phyloP scores from a whole-genome alignment of 371 early-diverging fungal species.

The Rhizoclosmatium hyalinum region DNA sequence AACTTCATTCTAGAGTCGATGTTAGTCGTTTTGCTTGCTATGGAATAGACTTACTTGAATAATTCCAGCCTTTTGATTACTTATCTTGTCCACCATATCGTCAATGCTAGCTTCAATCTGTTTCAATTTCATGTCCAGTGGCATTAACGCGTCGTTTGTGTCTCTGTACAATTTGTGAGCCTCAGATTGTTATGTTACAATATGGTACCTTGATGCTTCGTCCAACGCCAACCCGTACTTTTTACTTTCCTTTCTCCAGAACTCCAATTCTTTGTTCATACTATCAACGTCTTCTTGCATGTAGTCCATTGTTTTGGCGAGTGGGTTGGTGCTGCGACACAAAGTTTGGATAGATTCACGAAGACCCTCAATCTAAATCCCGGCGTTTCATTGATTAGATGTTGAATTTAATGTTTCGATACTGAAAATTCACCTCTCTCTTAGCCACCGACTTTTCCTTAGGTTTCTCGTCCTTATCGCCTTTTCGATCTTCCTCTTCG shows the following conservation, averaged over 20 bases:
- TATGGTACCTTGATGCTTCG: slow-evolving; percentile 35
- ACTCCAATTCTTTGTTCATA: slow-evolving; percentile 59
- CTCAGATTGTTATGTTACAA: neutral
- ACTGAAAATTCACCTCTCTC: slow-evolving; percentile 32
- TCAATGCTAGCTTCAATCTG: slow-evolving; percentile 49
- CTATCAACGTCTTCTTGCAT: slow-evolving; percentile 62
- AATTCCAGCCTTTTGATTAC: slow-evolving; percentile 45
- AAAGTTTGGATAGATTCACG: slow-evolving; percentile 53
- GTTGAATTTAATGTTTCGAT: neutral
- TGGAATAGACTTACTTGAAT: slow-evolving; percentile 38
- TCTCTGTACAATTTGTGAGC: slow-evolving; percentile 20
- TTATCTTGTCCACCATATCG: slow-evolving; percentile 50
- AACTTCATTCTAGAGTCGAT: slow-evolving; percentile 24
- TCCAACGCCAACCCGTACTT: slow-evolving; percentile 39
- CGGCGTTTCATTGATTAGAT: slow-evolving; percentile 25
- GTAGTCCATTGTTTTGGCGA: slow-evolving; percentile 62
- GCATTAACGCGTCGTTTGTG: slow-evolving; percentile 40
- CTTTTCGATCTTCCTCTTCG: slow-evolving; percentile 16
- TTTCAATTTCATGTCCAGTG: slow-evolving; percentile 47
- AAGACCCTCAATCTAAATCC: slow-evolving; percentile 42
- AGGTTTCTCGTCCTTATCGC: slow-evolving; percentile 5
- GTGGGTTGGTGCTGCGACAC: slow-evolving; percentile 53
- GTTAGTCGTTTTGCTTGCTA: neutral
- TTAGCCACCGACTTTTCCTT: slow-evolving; percentile 39
- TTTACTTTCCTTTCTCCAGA: slow-evolving; percentile 49